Evolutionary conservation across 2,329 filamentous ascomycete species (phyloP).

Genomic region (Teratosphaeria destructans): DNA sequence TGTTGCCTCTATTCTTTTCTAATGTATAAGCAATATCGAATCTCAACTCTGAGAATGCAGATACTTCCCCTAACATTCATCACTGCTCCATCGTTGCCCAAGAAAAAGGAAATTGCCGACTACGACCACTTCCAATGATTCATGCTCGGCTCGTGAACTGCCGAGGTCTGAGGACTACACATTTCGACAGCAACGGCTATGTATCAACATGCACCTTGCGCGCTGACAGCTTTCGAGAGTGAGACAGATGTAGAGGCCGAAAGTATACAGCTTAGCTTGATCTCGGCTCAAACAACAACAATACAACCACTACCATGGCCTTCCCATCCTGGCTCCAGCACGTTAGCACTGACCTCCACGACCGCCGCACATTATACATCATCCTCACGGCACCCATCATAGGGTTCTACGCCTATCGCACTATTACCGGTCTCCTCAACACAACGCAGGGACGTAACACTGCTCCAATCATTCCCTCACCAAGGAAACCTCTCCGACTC

Average conservation of each 20-base stretch:
- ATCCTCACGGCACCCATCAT: conserved; percentile 11
- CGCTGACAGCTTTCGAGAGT: neutral
- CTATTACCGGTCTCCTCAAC: neutral
- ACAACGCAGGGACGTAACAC: neutral
- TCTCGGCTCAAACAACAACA: neutral
- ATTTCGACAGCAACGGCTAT: neutral
- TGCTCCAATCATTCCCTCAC: conserved; percentile 3
- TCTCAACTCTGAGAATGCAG: neutral
- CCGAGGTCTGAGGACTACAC: neutral
- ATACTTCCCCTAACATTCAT: neutral
- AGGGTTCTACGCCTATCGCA: conserved; percentile 6
- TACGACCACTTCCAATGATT: neutral
- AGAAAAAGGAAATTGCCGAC: neutral
- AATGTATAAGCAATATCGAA: neutral
- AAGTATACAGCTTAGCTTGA: neutral
- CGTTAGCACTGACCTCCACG: conserved; percentile 1
- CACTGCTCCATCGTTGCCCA: neutral
- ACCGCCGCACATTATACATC: conserved; percentile 12
- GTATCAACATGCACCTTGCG: neutral
- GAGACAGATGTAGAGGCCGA: neutral
- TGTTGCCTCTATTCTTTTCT: neutral
- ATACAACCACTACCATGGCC: neutral
- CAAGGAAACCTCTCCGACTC: conserved; percentile 4
- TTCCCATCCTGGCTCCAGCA: neutral
- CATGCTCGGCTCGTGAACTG: neutral